A percentile compares a stretch with the other conserved stretches of the same genome.
These are phyloP conservation scores for Arabidopsis hybrid DNA, from an alignment of 441 rosid species.

Conservation along the genomic window DNA sequence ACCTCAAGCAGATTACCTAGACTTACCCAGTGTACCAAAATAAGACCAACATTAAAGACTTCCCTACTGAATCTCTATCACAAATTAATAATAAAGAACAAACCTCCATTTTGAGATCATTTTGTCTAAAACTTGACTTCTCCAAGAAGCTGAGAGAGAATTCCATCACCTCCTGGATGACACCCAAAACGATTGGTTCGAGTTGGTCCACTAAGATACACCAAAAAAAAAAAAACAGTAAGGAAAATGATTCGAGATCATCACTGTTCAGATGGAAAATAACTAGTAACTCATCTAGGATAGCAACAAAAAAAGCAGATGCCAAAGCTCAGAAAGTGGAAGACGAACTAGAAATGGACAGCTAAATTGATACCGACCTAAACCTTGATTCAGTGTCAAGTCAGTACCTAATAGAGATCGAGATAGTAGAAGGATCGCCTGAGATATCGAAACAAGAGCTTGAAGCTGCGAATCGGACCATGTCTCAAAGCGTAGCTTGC, in stretches of 20 bases:
- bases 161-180: constrained; percentile 79
- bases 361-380: background rate
- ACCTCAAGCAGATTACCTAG: constrained; percentile 5
- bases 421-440: constrained; percentile 65
- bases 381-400: constrained; percentile 23
- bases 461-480: constrained; percentile 86
- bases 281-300: constrained; percentile 16
- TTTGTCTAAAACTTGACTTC: constrained; percentile 59
- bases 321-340: constrained; percentile 31
- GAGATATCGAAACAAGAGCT: constrained; percentile 61
- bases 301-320: background rate
- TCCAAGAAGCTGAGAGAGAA: constrained; percentile 89
- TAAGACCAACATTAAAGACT: constrained; percentile 2
- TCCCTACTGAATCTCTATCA: constrained; percentile 19
- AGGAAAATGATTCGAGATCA: constrained; percentile 23
- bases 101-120: constrained; percentile 80
- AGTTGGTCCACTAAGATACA: constrained; percentile 74
- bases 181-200: constrained; percentile 74
- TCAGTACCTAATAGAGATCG: constrained; percentile 77
- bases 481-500: constrained; percentile 54
- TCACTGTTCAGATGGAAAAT: background rate
- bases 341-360: constrained; percentile 23
- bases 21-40: constrained; percentile 15
- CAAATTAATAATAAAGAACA: constrained; percentile 37
- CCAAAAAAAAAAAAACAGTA: constrained; percentile 23